phyloP scores from a whole-genome alignment of 371 early-diverging fungal genomes.

The Globomyces sp. region DNA sequence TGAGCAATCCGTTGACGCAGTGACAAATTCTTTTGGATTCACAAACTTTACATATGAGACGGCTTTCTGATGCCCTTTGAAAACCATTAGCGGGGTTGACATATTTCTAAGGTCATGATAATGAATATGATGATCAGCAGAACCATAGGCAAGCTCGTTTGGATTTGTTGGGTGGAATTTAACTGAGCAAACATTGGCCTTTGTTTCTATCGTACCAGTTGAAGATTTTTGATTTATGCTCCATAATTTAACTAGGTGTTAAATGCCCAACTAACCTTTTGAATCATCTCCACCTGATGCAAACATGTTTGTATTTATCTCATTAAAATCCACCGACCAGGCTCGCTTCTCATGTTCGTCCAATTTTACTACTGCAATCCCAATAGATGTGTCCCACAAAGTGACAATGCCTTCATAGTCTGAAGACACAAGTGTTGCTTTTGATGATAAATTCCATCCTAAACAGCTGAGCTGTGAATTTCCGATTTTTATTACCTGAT shows the following conservation, averaged over 20 bases:
- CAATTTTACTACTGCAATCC: slow-evolving; percentile 57
- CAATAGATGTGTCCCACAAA: slow-evolving; percentile 78
- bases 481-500: slow-evolving; percentile 38
- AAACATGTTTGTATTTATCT: slow-evolving; percentile 69
- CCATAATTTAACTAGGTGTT: slow-evolving; percentile 79
- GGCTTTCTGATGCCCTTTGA: slow-evolving; percentile 84
- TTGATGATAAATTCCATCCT: slow-evolving; percentile 82
- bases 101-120: slow-evolving; percentile 83
- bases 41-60: slow-evolving; percentile 90
- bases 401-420: slow-evolving; percentile 89
- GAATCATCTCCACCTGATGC: slow-evolving; percentile 91
- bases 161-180: slow-evolving; percentile 78
- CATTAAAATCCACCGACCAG: slow-evolving; percentile 87
- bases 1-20: slow-evolving; percentile 90
- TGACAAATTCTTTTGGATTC: slow-evolving; percentile 67
- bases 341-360: slow-evolving; percentile 86
- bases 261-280: slow-evolving; percentile 22
- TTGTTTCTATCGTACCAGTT: slow-evolving; percentile 71
- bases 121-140: slow-evolving; percentile 84
- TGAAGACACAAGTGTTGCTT: slow-evolving; percentile 74
- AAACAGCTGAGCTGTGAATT: slow-evolving; percentile 62
- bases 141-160: slow-evolving; percentile 79
- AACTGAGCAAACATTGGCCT: slow-evolving; percentile 89
- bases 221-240: slow-evolving; percentile 65
- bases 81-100: slow-evolving; percentile 60